A percentile compares a stretch with the other conserved stretches of the same genome.
These are phyloP conservation scores for Fusarium papillatum DNA, from an alignment of 2,329 filamentous ascomycete genomes.

Conservation along the genomic window DNA sequence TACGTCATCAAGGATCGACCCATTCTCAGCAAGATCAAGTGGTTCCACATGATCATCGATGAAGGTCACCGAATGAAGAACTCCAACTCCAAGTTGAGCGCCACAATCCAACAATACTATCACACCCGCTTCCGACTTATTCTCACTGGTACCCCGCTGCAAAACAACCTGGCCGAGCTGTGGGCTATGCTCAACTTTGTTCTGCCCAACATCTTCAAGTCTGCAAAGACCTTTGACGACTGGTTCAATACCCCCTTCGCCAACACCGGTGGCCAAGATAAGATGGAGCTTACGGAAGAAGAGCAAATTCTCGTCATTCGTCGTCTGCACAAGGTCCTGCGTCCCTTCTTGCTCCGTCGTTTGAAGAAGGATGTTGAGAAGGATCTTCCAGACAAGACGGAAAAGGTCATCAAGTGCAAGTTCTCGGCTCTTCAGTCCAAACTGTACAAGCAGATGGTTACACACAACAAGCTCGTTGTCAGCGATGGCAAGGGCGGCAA, in stretches of 20 bases:
- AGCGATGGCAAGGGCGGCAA: constrained; percentile 97
- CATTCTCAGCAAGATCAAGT: constrained; percentile 97
- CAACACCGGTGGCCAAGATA: constrained; percentile 97
- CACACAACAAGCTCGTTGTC: constrained; percentile 93
- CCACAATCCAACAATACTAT: constrained; percentile 96
- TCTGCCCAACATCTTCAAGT: constrained; percentile 98
- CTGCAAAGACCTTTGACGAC: constrained; percentile 97
- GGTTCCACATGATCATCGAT: constrained; percentile 99
- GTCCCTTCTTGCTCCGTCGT: constrained; percentile 97
- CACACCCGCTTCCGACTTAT: constrained; percentile 95
- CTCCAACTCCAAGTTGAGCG: constrained; percentile 93
- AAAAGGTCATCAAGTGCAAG: constrained; percentile 99
- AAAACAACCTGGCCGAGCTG: constrained; percentile 96
- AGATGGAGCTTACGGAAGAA: constrained; percentile 99
- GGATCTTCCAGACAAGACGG: constrained; percentile 98
- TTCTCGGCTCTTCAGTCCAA: constrained; percentile 95
- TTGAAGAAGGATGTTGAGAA: constrained; percentile 99
- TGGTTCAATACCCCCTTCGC: constrained; percentile 99
- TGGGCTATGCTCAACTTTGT: constrained; percentile 99
- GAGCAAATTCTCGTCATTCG: constrained; percentile 98
- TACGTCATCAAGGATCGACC: constrained; percentile 99
- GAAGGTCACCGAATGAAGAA: constrained; percentile 99
- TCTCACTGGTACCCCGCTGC: constrained; percentile 94
- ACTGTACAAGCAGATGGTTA: constrained; percentile 97
- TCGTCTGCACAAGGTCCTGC: constrained; percentile 96